These are phyloP conservation scores for Boletus albobrunnescens DNA, from an alignment of 1,284 basidiomycete species.

Conservation along the genomic window DNA sequence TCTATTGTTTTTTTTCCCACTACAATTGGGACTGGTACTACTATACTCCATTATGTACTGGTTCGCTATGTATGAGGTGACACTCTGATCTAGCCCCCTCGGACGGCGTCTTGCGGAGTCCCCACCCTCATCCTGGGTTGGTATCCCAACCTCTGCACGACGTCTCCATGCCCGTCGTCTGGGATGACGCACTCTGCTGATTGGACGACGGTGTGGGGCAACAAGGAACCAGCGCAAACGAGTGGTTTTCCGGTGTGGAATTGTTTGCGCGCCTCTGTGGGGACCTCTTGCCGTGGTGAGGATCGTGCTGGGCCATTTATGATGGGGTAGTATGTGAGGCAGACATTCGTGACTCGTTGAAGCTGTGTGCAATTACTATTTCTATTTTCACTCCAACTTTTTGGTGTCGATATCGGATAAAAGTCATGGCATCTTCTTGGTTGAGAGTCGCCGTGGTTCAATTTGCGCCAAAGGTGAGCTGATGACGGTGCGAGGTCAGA, in stretches of 20 bases:
- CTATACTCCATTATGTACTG: not conserved
- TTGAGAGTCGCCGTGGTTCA: conserved; percentile 56
- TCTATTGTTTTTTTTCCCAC: not conserved
- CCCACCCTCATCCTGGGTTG: not conserved
- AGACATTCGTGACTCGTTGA: conserved; percentile 43
- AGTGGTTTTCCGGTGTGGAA: conserved; percentile 35
- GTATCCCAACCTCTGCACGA: conserved; percentile 26
- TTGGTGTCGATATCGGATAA: not conserved
- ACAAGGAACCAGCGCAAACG: conserved; percentile 32
- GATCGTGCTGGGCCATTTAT: conserved; percentile 49
- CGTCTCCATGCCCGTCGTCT: conserved; percentile 25
- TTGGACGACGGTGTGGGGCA: conserved; percentile 17
- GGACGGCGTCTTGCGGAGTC: conserved; percentile 9
- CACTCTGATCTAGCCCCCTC: not conserved
- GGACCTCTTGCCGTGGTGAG: conserved; percentile 67
- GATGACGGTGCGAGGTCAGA: too few relatives aligned
- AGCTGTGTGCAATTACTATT: not conserved
- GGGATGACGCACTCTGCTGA: conserved; percentile 19
- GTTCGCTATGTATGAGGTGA: too few relatives aligned
- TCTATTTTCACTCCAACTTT: too few relatives aligned
- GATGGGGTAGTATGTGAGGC: conserved; percentile 71
- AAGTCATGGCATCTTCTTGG: conserved; percentile 10
- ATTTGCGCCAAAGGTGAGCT: conserved; percentile 52
- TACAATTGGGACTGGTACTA: not conserved
- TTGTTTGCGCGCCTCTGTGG: conserved; percentile 53